Evolutionary conservation across 1,284 basidiomycete species (phyloP), one percentile per base, ranked within the genome.

Genomic region (Boletus smithii): DNA sequence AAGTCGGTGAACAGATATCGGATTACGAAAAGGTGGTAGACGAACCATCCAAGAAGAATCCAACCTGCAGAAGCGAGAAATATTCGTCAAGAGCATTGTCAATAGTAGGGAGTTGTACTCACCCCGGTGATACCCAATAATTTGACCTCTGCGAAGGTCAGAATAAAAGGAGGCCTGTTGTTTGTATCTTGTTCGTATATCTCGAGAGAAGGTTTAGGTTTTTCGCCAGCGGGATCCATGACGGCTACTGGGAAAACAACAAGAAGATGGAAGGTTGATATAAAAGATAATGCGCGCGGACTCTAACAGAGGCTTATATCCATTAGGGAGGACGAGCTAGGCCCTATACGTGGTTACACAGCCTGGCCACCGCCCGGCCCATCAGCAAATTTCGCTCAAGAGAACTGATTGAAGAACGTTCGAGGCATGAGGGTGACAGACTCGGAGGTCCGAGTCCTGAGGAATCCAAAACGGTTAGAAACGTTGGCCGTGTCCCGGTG

Each of bases 31-130:
- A 24, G 8, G 8, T 4, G 7, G 7, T 5, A 42, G 48, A 63
- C 73, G 32, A 56, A 80, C 81, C 81, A 61, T 84, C 83, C 10
- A 85, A 71, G 70, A 85, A 85, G 63, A 85, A 85, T 6, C 83
- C 83, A 41, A 83, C 75, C 79, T 81, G 48, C 1, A 23, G 26
- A 16, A 32, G 32, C 11, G n/a, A 46, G 24, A 33, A 5, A 42
- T 7, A 43, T 26, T 14, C n/a, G 33, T 58, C 32, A 53, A 22
- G 7, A 8, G 51, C 26, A 23, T 33, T 39, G 6, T 49, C 44
- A 48, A 20, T 29, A 32, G 45, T 16, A 30, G 34, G 16, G 26
- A 35, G 14, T 42, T 9, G 5, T 26, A 70, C 76, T 53, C 49
- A 83, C 80, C 8, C 81, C 81, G 39, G 81, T 75, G 50, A 85